phyloP scores from a whole-genome alignment of 306 rosid species.

The Lathyrus aphaca region DNA sequence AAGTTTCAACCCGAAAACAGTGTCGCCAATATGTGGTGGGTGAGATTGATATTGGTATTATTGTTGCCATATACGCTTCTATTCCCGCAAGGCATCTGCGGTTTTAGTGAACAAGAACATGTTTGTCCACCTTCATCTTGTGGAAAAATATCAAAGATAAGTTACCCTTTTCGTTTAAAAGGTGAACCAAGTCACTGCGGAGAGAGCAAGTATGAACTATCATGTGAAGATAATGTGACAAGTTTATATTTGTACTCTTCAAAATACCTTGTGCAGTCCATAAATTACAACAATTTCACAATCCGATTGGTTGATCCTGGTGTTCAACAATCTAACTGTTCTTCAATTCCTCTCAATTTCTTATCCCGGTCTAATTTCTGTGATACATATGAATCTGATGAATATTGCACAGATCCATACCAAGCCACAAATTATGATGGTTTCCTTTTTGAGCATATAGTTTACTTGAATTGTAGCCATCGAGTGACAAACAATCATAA shows the following conservation, averaged over 20 bases:
- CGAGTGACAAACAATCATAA: background rate
- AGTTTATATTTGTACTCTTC: background rate
- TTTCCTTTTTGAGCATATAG: background rate
- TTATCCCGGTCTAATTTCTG: background rate
- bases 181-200: conserved; percentile 14
- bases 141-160: background rate
- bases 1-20: background rate
- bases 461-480: conserved; percentile 25
- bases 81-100: background rate
- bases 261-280: background rate
- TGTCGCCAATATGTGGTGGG: background rate
- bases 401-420: background rate
- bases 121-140: conserved; percentile 23
- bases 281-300: background rate
- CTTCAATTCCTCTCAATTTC: conserved; percentile 31
- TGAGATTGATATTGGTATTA: background rate
- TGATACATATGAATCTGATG: background rate
- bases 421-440: background rate
- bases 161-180: conserved; percentile 35
- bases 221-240: background rate
- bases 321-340: background rate
- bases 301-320: conserved; percentile 26
- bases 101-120: background rate
- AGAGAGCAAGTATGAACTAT: background rate
- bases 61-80: background rate